Evolutionary conservation across 2,329 filamentous ascomycete species (phyloP).

Genomic region (Dactylellina haptotyla): DNA sequence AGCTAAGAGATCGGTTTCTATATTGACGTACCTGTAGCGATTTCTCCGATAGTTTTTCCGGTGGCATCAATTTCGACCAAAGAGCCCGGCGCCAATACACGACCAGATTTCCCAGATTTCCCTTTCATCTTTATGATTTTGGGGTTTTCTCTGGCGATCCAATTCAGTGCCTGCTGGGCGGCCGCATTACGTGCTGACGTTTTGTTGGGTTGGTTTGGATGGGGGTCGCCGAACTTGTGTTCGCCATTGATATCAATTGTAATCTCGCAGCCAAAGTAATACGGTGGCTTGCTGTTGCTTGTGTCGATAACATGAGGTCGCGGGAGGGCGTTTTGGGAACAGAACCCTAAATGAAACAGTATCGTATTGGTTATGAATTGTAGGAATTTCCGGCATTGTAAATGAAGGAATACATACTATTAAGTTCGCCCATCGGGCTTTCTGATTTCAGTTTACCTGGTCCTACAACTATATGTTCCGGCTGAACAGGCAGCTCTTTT

Average conservation of each 20-base stretch:
- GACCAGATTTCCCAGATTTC: constrained; percentile 31
- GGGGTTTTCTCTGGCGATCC: constrained; percentile 39
- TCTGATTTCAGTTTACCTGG: constrained; percentile 41
- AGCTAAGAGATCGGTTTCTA: neutral
- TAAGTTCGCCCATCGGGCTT: constrained; percentile 51
- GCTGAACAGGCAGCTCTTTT: constrained; percentile 10
- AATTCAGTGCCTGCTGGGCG: constrained; percentile 25
- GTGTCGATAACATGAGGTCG: constrained; percentile 46
- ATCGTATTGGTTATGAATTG: neutral
- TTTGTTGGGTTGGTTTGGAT: constrained; percentile 34
- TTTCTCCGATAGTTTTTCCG: constrained; percentile 41
- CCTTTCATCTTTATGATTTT: constrained; percentile 43
- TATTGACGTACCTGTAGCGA: constrained; percentile 39
- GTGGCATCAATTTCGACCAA: constrained; percentile 37
- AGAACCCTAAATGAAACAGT: constrained; percentile 21
- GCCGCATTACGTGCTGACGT: constrained; percentile 37
- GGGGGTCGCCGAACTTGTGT: constrained; percentile 24
- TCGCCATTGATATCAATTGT: constrained; percentile 42
- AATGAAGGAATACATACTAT: constrained; percentile 18
- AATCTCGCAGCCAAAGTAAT: constrained; percentile 48
- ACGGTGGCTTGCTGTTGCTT: constrained; percentile 47
- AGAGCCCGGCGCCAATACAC: constrained; percentile 41
- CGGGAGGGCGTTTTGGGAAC: constrained; percentile 47
- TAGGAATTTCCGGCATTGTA: neutral
- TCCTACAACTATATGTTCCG: constrained; percentile 29